Conservation (phyloP, 2,329 filamentous ascomycete species). For the Phaeosphaeria sp. region DNA sequence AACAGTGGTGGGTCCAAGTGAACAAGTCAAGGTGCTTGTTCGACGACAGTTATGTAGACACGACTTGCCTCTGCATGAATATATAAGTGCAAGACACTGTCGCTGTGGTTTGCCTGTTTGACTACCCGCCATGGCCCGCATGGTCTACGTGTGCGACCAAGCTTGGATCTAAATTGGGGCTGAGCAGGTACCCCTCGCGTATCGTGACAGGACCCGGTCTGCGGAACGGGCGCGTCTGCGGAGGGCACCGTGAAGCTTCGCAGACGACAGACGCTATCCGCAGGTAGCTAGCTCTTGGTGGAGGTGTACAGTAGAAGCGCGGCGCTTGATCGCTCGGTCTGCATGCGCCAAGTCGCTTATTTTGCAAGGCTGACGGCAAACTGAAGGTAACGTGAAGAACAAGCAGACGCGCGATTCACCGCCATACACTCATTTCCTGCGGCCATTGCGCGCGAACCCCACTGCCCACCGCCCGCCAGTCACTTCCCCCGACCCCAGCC, state of each 20-base stretch:
- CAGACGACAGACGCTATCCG: not conserved
- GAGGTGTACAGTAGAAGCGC: not conserved
- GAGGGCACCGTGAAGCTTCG: not conserved
- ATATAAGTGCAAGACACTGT: not conserved
- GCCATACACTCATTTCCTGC: slow-evolving; percentile 28
- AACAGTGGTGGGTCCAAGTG: slow-evolving; percentile 54
- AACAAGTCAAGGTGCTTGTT: not conserved
- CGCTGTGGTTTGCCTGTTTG: too few relatives aligned
- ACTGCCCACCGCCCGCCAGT: slow-evolving; percentile 21
- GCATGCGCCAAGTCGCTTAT: slow-evolving; percentile 25
- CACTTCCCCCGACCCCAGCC: not conserved
- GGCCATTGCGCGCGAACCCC: slow-evolving; percentile 29
- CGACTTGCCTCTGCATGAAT: not conserved
- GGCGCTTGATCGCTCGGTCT: not conserved
- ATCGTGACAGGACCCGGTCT: slow-evolving; percentile 3
- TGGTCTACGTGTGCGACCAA: not conserved
- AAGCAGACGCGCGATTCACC: slow-evolving; percentile 18
- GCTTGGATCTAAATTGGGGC: slow-evolving; percentile 2
- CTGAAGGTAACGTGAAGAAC: slow-evolving; percentile 19
- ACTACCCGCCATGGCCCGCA: too few relatives aligned
- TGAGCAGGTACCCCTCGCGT: not conserved
- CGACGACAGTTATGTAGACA: not conserved
- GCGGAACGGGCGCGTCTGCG: not conserved
- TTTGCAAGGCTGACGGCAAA: slow-evolving; percentile 24
- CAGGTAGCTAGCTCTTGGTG: not conserved